Percentiles rank a stretch among this genome's conserved stretches.
phyloP scores from a whole-genome alignment of 352 stramenopile species.

The Thalassiosira mediterranea region DNA sequence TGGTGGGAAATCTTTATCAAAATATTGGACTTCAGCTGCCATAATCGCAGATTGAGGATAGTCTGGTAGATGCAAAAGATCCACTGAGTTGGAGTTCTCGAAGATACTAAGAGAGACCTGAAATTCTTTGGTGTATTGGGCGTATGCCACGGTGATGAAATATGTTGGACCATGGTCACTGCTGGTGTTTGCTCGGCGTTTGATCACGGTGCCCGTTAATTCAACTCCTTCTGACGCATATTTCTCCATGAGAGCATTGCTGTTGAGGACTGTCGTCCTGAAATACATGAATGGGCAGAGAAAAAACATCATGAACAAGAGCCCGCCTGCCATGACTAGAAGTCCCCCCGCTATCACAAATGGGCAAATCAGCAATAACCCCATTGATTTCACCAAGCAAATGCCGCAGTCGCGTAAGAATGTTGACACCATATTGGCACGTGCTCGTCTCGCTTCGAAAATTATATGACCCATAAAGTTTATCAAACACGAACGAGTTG shows the following conservation, averaged over 20 bases:
- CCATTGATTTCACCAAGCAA: no score
- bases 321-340: no score
- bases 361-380: no score
- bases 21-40: background rate
- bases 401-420: no score
- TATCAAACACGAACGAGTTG: no score
- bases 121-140: background rate
- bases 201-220: background rate
- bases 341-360: no score
- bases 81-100: background rate
- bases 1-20: background rate
- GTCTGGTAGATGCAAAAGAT: background rate
- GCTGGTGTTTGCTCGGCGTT: background rate
- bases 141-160: background rate
- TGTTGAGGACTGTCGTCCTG: background rate
- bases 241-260: background rate
- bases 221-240: background rate
- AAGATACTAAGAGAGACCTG: background rate
- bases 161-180: background rate
- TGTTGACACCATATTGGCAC: no score
- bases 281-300: no score
- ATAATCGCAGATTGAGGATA: background rate
- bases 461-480: no score
- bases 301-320: no score
- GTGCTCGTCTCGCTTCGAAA: no score